These are phyloP conservation scores for Ramalina intermedia DNA, from an alignment of 495 filamentous ascomycete species.

Conservation along the genomic window DNA sequence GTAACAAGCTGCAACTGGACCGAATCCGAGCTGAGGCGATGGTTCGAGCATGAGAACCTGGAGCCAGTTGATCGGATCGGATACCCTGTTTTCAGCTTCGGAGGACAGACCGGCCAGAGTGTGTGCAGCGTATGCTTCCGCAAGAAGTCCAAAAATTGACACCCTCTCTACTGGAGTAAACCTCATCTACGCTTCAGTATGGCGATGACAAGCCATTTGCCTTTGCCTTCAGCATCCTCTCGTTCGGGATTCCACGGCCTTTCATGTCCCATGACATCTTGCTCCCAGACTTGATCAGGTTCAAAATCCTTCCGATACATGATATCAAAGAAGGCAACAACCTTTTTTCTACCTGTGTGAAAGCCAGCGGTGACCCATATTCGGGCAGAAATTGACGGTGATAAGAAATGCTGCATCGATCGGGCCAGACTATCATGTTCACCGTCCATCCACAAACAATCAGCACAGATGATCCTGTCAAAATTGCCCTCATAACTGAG, in stretches of 20 bases:
- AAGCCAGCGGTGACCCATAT: conserved; percentile 64
- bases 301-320: conserved; percentile 43
- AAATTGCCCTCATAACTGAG: conserved; percentile 33
- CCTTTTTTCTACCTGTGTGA: conserved; percentile 65
- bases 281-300: conserved; percentile 58
- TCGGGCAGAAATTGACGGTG: conserved; percentile 26
- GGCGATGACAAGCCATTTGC: conserved; percentile 66
- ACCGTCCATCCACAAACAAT: conserved; percentile 75
- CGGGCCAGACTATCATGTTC: conserved; percentile 58
- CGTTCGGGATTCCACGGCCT: conserved; percentile 42
- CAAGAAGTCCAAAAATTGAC: conserved; percentile 4
- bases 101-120: conserved; percentile 60
- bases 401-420: conserved; percentile 61
- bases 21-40: conserved; percentile 62
- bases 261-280: conserved; percentile 52
- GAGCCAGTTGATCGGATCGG: conserved; percentile 48
- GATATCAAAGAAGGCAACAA: conserved; percentile 59
- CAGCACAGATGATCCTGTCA: conserved; percentile 60
- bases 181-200: conserved; percentile 33
- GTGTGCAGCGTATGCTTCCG: conserved; percentile 70
- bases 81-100: conserved; percentile 56
- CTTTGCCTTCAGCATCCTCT: conserved; percentile 54
- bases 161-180: conserved; percentile 29
- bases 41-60: conserved; percentile 49
- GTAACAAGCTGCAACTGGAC: conserved; percentile 99